Evolutionary conservation across 192 early-diverging fungal genomes (phyloP).

Genomic region (Dimargaris xerosporica): DNA sequence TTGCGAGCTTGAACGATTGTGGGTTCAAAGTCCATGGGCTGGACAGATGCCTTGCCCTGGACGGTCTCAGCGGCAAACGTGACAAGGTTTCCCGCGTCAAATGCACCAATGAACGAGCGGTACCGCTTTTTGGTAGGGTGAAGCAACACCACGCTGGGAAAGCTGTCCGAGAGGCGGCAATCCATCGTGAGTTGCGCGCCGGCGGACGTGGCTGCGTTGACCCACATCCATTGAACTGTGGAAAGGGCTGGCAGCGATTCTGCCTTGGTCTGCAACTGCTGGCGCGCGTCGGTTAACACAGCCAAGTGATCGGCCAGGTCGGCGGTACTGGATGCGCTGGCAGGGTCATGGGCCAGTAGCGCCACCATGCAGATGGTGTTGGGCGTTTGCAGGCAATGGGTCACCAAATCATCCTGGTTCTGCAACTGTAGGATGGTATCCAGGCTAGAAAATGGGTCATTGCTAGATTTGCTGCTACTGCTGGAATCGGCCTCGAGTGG

Average conservation of each 20-base stretch:
- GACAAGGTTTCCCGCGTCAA: constrained; percentile 35
- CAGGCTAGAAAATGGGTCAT: too few relatives aligned
- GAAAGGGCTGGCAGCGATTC: constrained; percentile 17
- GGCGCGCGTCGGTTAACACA: constrained; percentile 25
- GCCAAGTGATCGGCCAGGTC: constrained; percentile 25
- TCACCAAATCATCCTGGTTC: too few relatives aligned
- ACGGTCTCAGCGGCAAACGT: constrained; percentile 35
- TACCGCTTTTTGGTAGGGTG: constrained; percentile 38
- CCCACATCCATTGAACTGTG: constrained; percentile 53
- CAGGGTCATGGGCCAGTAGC: constrained; percentile 18
- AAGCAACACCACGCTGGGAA: constrained; percentile 38
- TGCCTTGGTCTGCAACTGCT: constrained; percentile 12
- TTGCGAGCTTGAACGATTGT: background rate
- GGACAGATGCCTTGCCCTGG: background rate
- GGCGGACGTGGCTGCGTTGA: constrained; percentile 32
- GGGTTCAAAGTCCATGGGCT: background rate
- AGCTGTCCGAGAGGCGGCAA: constrained; percentile 41
- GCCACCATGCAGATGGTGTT: constrained; percentile 35
- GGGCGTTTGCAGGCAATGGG: too few relatives aligned
- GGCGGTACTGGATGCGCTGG: background rate
- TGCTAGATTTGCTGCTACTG: too few relatives aligned
- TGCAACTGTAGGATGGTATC: too few relatives aligned
- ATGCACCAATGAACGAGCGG: constrained; percentile 41
- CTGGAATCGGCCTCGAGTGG: too few relatives aligned
- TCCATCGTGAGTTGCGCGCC: constrained; percentile 26